These are phyloP conservation scores for Paecilomyces dactylethromorphus DNA, from an alignment of 2,329 filamentous ascomycete genomes.

Conservation along the genomic window DNA sequence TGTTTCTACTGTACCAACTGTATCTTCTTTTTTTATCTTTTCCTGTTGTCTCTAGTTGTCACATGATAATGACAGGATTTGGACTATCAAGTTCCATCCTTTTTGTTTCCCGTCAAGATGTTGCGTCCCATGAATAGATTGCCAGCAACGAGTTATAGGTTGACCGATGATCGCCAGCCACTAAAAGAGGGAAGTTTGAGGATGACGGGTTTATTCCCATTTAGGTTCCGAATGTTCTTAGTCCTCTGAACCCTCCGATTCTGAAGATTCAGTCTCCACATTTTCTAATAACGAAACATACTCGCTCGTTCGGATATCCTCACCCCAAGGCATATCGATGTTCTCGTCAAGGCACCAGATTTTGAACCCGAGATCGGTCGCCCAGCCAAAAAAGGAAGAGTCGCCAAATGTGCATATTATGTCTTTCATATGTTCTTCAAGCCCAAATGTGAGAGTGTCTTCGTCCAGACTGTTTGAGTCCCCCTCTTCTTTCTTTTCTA, in stretches of 20 bases:
- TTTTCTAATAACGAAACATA: too few species aligned
- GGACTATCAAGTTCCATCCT: not conserved
- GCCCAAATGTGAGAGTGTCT: not conserved
- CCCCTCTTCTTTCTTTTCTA: too few species aligned
- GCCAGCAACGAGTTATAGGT: too few species aligned
- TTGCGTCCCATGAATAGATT: too few species aligned
- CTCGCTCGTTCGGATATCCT: too few species aligned
- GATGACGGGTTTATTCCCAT: too few species aligned
- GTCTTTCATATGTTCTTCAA: constrained; percentile 7
- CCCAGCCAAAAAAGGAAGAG: constrained; percentile 10
- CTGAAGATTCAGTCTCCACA: too few species aligned
- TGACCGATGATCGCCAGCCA: too few species aligned
- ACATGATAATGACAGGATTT: not conserved
- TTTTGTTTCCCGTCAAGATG: not conserved
- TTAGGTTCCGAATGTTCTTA: too few species aligned
- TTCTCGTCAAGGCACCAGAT: constrained; percentile 19
- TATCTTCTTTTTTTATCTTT: not conserved
- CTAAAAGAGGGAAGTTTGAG: too few species aligned
- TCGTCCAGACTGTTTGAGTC: too few species aligned
- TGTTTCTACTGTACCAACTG: not conserved
- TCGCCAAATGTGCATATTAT: constrained; percentile 5
- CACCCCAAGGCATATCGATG: not conserved
- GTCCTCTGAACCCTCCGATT: too few species aligned
- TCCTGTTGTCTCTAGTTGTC: not conserved
- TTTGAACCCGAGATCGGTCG: constrained; percentile 7